Base-by-base conservation (phyloP, 306 rosid genomes). In the Malus sieversii region DNA sequence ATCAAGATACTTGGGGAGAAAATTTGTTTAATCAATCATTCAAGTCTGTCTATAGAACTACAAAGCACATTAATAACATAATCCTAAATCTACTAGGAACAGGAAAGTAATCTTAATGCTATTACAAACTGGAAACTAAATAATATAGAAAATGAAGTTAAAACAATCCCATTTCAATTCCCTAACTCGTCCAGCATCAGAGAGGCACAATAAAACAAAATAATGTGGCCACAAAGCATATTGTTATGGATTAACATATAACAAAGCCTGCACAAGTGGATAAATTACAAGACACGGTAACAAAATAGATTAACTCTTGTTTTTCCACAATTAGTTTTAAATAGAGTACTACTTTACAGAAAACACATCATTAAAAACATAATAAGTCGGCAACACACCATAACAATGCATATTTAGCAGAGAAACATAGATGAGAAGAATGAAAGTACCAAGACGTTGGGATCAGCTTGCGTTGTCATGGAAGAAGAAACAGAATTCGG, bases 401-500 rank as follows among this genome's bases (percentile, higher is more conserved):
- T 32, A 81, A 71, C 73, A 59, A 25, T 40, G 69, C 33, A 53
- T 65, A 15, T 29, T 60, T 60, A 79, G 78, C 58, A 55, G 22
- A 67, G 66, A 48, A 53, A 10, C 30, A 65, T 20, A 66, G 14
- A 67, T 19, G 48, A 70, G 62, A 30, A 71, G 68, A 65, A 44
- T 57, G 25, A 38, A 63, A 58, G 76, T 81, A 91, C 97, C 44
- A 73, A 38, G 81, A 75, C 84, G 78, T 64, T 82, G 23, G 85
- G 76, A 62, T 88, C 95, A 32, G 44, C 81, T 70, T 86, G 97
- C 55, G 85, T 25, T 13, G 79, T 38, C 35, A 70, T 75, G 83
- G 92, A 72, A 79, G 87, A 79, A 65, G 91, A 60, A 85, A 81
- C 79, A 57, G 90, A 80, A 81, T 81, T 90, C 55, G 83, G 81